Base-by-base conservation (phyloP, 2,329 filamentous ascomycete species). In the Drechslerella dactyloides region DNA sequence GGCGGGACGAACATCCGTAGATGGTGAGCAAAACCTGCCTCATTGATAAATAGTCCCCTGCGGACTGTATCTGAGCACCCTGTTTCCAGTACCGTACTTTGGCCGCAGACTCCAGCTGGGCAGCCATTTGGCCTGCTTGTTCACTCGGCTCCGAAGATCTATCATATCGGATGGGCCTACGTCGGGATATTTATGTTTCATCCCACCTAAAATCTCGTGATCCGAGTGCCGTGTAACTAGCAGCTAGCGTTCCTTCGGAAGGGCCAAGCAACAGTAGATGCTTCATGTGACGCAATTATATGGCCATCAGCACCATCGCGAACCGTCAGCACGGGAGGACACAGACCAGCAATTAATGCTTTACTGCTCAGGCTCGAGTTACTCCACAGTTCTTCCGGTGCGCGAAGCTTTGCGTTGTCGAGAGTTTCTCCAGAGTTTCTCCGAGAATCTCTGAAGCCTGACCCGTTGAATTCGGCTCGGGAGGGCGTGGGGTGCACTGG, bases 341-440 rank as follows among this genome's bases (percentile, higher is more conserved):
- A 44, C 35, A 42, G 27, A 37, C 8, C 27, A 44, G 44, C 40
- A 37, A 57, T 33, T n/a, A 53, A 57, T 30, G 23, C 53, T 59
- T 37, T 37, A 13, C 11, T 15, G 4, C 13, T 42, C 37, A 13
- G 15, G 27, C 55, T 44, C 19, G 53, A 63, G 58, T 69, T 59
- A 37, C 57, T 69, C 65, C 65, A 50, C 42, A 63, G 35, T 62
- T 69, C n/a, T 58, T 69, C 65, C 65, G 65, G 53, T 13, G 17
- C 15, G 11, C 15, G 37, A 17, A 42, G 11, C 4, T 58, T 58
- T 69, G 65, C 58, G 65, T 69, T 69, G 65, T 59, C 19, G 13
- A 54, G 27, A 63, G 53, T 63, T 48, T 58, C 51, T 69, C 65
- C 65, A 62, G 65, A 69, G 65, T 62, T 69, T 33, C 52, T 69